A percentile compares a stretch with the other conserved stretches of the same genome.
These are phyloP conservation scores for Colletotrichum graminicola DNA, from an alignment of 2,329 filamentous ascomycete species.

Conservation along the genomic window DNA sequence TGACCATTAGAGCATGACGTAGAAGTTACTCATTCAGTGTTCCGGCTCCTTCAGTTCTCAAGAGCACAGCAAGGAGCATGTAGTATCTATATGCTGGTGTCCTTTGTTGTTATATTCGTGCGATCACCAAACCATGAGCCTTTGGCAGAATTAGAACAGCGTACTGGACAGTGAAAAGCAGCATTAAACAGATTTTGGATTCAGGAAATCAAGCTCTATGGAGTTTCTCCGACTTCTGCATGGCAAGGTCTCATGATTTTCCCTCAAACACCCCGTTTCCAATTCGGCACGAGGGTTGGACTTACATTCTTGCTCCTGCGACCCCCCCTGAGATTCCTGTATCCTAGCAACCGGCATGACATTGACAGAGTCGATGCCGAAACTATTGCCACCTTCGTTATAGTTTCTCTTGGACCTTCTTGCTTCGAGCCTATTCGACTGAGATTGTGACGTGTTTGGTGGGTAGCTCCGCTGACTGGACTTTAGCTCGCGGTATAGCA, in stretches of 20 bases:
- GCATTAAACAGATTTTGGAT: background rate
- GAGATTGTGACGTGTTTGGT: constrained; percentile 43
- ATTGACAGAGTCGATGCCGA: constrained; percentile 49
- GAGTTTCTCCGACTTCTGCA: constrained; percentile 31
- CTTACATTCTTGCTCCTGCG: constrained; percentile 44
- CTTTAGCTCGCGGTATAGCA: constrained; percentile 52
- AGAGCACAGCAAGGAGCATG: background rate
- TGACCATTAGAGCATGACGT: background rate
- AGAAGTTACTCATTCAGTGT: background rate
- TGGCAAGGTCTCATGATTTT: constrained; percentile 44
- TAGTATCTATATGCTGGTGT: background rate
- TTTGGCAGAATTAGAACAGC: rapidly evolving
- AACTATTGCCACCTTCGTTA: constrained; percentile 43
- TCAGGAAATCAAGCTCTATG: constrained; percentile 39
- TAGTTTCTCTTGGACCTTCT: constrained; percentile 42
- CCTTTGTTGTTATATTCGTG: too few relatives aligned
- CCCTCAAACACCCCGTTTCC: constrained; percentile 49
- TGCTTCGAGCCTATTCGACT: constrained; percentile 19
- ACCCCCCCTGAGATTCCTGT: constrained; percentile 51
- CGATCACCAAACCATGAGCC: too few relatives aligned
- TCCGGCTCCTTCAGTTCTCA: too few relatives aligned
- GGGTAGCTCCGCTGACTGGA: constrained; percentile 48
- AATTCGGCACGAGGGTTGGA: constrained; percentile 44
- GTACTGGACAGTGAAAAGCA: background rate
- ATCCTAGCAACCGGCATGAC: constrained; percentile 50